These are phyloP conservation scores for Aspergillus bertholletiae DNA, from an alignment of 495 filamentous ascomycete species.

Conservation along the genomic window DNA sequence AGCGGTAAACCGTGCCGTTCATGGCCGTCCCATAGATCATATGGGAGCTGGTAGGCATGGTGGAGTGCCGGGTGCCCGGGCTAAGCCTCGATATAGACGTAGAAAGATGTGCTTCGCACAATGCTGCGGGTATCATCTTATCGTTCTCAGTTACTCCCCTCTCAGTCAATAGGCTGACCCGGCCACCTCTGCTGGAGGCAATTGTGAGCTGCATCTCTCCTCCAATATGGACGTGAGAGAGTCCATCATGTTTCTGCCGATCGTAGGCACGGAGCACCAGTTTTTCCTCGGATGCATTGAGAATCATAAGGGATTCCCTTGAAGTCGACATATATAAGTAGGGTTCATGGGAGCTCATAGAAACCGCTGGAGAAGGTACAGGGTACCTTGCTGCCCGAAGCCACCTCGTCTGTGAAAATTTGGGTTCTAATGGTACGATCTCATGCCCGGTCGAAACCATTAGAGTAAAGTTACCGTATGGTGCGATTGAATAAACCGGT, in stretches of 20 bases:
- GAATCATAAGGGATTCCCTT: conserved; percentile 37
- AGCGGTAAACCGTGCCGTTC: conserved; percentile 61
- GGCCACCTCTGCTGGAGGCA: conserved; percentile 32
- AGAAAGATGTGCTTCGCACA: conserved; percentile 32
- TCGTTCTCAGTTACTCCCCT: conserved; percentile 17
- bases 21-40: conserved; percentile 56
- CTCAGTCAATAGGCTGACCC: conserved; percentile 28
- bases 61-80: conserved; percentile 11
- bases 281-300: conserved; percentile 28
- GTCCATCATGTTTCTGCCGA: conserved; percentile 30
- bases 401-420: conserved; percentile 30
- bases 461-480: conserved; percentile 35
- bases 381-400: conserved; percentile 22
- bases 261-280: conserved; percentile 32
- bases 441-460: conserved; percentile 37
- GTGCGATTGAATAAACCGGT: conserved; percentile 41
- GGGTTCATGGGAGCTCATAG: conserved; percentile 35
- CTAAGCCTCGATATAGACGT: conserved; percentile 31
- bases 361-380: conserved; percentile 39
- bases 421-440: conserved; percentile 34
- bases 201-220: conserved; percentile 27
- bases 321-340: conserved; percentile 44
- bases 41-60: conserved; percentile 9
- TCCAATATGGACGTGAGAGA: conserved; percentile 36
- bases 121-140: conserved; percentile 21